Percentiles rank a stretch among this genome's conserved stretches.
phyloP scores from a whole-genome alignment of 768 basidiomycete species.

The Tremella yokohamensis region DNA sequence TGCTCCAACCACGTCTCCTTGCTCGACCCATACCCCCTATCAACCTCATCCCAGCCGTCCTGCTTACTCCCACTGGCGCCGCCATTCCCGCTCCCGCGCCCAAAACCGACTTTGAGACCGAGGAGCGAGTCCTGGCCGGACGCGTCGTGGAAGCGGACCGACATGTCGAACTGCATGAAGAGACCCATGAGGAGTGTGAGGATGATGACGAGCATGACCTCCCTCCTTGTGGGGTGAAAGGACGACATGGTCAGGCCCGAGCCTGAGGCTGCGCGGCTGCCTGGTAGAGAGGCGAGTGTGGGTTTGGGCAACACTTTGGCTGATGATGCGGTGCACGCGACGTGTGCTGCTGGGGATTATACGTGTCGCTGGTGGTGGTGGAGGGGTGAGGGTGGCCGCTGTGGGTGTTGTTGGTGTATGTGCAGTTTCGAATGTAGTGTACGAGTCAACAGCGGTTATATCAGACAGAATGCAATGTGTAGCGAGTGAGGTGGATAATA shows the following conservation, averaged over 20 bases:
- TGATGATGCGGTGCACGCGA: no score
- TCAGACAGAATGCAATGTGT: no score
- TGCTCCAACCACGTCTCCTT: conserved; percentile 30
- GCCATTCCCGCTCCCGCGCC: background rate
- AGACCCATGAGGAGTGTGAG: conserved; percentile 65
- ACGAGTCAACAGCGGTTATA: no score
- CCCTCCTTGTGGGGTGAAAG: conserved; percentile 63
- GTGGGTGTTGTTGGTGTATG: no score
- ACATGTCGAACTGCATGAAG: conserved; percentile 69
- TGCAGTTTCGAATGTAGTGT: no score
- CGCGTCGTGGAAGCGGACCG: conserved; percentile 56
- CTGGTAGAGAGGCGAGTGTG: no score
- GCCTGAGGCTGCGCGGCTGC: no score
- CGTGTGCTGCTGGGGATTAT: no score
- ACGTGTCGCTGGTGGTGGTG: no score
- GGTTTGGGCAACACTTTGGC: no score
- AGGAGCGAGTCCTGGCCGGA: conserved; percentile 26
- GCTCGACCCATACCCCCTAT: background rate
- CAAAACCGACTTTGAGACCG: conserved; percentile 30
- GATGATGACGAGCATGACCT: conserved; percentile 66
- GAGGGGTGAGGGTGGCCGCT: no score
- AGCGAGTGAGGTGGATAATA: no score
- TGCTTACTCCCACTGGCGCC: background rate
- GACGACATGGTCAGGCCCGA: conserved; percentile 20
- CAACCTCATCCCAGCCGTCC: conserved; percentile 15